Percentiles rank a stretch among this genome's conserved stretches.
Conservation (phyloP, 169 alveolate genomes). For the Besnoitia besnoiti region DNA sequence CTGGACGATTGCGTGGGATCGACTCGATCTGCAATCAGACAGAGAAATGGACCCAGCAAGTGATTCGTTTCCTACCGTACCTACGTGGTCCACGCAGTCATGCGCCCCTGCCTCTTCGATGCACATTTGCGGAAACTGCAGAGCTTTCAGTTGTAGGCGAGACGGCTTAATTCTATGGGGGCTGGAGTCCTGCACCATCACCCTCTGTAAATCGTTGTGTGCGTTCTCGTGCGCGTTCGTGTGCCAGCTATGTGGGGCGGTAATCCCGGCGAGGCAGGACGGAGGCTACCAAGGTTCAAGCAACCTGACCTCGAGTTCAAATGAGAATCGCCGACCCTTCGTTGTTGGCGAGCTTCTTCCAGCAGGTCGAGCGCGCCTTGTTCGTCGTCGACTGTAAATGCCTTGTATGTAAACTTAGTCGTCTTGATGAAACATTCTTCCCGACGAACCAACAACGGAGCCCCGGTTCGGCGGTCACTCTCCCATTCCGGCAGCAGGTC, state of each 20-base stretch:
- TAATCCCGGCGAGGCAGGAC: no score
- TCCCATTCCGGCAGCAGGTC: constrained; percentile 35
- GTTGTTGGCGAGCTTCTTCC: constrained; percentile 31
- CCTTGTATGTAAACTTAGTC: not conserved
- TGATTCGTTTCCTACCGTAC: not conserved
- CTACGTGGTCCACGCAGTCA: no score
- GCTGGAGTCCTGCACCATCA: no score
- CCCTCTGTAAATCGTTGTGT: no score
- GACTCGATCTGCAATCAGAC: constrained; percentile 34
- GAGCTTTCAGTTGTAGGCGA: no score
- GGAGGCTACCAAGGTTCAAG: no score
- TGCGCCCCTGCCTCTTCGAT: no score
- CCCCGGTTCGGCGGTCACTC: constrained; percentile 6
- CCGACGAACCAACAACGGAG: not conserved
- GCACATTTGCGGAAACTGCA: no score
- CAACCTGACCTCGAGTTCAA: constrained; percentile 43
- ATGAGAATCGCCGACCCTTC: constrained; percentile 26
- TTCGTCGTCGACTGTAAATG: not conserved
- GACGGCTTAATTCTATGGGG: no score
- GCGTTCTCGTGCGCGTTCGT: no score
- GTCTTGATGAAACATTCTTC: constrained; percentile 56
- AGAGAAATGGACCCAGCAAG: not conserved
- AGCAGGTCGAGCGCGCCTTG: constrained; percentile 6
- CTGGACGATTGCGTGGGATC: constrained; percentile 61
- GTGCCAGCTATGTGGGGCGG: no score